These are phyloP conservation scores for Cystobasidium pallidum DNA, from an alignment of 1,284 basidiomycete species.

Conservation along the genomic window DNA sequence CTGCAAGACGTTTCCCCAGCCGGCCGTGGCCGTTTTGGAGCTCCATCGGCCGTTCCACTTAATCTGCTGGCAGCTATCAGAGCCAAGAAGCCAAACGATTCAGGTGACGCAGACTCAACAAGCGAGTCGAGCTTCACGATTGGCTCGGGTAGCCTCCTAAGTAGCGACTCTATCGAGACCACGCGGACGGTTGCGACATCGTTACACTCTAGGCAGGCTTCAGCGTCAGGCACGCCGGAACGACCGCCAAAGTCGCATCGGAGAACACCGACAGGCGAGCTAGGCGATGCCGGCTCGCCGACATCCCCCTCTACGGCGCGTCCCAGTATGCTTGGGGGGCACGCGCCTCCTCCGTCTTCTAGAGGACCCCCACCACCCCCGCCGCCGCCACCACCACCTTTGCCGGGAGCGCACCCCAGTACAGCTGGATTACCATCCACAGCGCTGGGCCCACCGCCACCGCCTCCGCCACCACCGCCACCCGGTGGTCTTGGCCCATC, in stretches of 20 bases:
- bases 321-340: background rate
- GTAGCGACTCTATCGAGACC: conserved; percentile 30
- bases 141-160: conserved; percentile 53
- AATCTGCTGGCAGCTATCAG: conserved; percentile 34
- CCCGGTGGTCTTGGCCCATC: conserved; percentile 10
- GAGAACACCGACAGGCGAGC: conserved; percentile 25
- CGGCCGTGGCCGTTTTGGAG: conserved; percentile 22
- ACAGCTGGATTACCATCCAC: conserved; percentile 29
- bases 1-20: conserved; percentile 29
- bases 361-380: conserved; percentile 34
- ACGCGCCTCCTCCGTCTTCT: background rate
- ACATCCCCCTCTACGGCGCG: background rate
- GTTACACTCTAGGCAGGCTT: conserved; percentile 59
- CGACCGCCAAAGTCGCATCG: conserved; percentile 41
- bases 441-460: conserved; percentile 33
- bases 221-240: conserved; percentile 25
- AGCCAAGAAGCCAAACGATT: conserved; percentile 7
- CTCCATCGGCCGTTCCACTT: conserved; percentile 10
- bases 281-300: conserved; percentile 6
- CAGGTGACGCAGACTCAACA: conserved; percentile 63
- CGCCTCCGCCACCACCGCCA: conserved; percentile 47
- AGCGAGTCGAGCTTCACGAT: conserved; percentile 60
- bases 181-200: conserved; percentile 63
- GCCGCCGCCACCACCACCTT: conserved; percentile 38
- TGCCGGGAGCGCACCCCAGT: conserved; percentile 12